These are phyloP conservation scores for Schizosaccharomyces lindneri DNA, from an alignment of 805 yeast genomes.

Conservation along the genomic window DNA sequence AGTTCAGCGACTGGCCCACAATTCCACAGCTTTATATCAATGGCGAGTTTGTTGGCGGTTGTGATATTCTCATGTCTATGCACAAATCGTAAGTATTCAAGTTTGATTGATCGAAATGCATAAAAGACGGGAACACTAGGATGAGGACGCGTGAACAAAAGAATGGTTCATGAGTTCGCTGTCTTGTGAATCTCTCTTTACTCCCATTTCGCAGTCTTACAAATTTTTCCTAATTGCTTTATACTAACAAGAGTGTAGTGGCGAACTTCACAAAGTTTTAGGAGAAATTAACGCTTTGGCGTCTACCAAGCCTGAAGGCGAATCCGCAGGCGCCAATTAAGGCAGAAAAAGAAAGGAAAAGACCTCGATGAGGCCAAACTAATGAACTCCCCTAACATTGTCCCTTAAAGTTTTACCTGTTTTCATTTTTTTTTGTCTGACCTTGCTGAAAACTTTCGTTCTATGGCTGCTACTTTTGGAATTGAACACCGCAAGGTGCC, in stretches of 20 bases:
- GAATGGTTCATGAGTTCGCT: too few species aligned
- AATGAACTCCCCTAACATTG: too few species aligned
- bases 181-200: background rate
- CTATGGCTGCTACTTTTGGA: too few species aligned
- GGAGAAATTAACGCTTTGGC: background rate
- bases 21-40: conserved; percentile 81
- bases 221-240: background rate
- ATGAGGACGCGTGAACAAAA: too few species aligned
- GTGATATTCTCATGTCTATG: conserved; percentile 85
- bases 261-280: background rate
- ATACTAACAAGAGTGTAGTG: background rate
- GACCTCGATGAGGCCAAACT: too few species aligned
- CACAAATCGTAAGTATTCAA: conserved; percentile 21
- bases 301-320: background rate
- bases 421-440: too few species aligned
- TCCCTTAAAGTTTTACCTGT: too few species aligned
- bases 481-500: too few species aligned
- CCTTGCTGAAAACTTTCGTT: too few species aligned
- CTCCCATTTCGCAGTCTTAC: background rate
- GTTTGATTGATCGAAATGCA: background rate
- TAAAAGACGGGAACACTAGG: too few species aligned
- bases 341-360: too few species aligned
- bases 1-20: conserved; percentile 92
- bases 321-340: background rate
- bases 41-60: conserved; percentile 85